These are phyloP conservation scores for Colletotrichum spaethianum DNA, from an alignment of 2,329 filamentous ascomycete genomes.

Conservation along the genomic window DNA sequence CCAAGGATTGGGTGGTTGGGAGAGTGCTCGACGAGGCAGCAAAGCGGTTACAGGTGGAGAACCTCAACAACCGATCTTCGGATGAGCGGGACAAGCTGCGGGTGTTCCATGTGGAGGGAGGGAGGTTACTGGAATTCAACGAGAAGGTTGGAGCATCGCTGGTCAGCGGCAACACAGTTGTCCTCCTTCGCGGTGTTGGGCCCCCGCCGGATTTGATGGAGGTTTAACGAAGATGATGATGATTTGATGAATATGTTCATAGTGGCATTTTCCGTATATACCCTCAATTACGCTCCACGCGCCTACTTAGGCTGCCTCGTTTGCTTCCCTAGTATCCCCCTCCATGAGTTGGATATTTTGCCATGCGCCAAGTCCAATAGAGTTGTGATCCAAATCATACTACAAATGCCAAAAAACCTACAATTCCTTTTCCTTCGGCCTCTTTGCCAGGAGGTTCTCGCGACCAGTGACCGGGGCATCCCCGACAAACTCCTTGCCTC, in stretches of 20 bases:
- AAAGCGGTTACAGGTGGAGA: slow-evolving; percentile 82
- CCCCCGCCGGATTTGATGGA: slow-evolving; percentile 82
- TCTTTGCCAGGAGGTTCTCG: slow-evolving; percentile 59
- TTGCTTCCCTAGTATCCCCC: not conserved
- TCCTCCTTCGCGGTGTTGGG: slow-evolving; percentile 88
- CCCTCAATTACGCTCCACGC: slow-evolving; percentile 29
- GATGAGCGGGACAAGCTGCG: slow-evolving; percentile 85
- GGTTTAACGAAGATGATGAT: slow-evolving; percentile 43
- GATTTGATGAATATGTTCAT: slow-evolving; percentile 35
- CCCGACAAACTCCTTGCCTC: slow-evolving; percentile 72
- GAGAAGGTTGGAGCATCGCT: slow-evolving; percentile 85
- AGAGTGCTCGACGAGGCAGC: slow-evolving; percentile 85
- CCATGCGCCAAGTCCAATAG: slow-evolving; percentile 26
- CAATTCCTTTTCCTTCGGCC: slow-evolving; percentile 45
- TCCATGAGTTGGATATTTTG: slow-evolving; percentile 15
- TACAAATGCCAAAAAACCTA: slow-evolving; percentile 16
- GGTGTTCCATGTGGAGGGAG: slow-evolving; percentile 94
- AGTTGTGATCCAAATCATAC: slow-evolving; percentile 24
- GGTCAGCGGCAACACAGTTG: slow-evolving; percentile 89
- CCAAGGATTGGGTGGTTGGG: slow-evolving; percentile 90
- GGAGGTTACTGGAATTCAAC: slow-evolving; percentile 86
- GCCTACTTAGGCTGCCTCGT: slow-evolving; percentile 3
- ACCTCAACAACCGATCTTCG: slow-evolving; percentile 84
- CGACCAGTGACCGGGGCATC: slow-evolving; percentile 68
- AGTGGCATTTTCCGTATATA: slow-evolving; percentile 36